These are phyloP conservation scores for Chamaecrista fasciculata DNA, from an alignment of 306 rosid genomes.

Conservation along the genomic window DNA sequence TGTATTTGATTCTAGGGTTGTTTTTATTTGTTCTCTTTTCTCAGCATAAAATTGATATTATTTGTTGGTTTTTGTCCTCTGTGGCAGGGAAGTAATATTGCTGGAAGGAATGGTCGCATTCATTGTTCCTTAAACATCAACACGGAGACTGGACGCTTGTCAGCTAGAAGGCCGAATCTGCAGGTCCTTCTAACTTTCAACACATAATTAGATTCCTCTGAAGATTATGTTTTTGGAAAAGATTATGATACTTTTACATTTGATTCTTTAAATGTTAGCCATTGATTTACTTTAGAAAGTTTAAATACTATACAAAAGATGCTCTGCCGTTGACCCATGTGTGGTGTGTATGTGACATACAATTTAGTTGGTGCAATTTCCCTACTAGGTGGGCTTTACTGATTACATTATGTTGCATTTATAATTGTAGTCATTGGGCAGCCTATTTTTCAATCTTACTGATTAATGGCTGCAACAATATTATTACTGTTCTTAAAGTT, in stretches of 20 bases:
- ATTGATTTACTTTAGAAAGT: conserved; percentile 12
- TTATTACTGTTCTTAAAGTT: neutral
- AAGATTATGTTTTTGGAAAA: neutral
- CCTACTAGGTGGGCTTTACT: conserved; percentile 9
- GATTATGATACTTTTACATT: conserved; percentile 20
- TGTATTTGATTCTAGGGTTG: neutral
- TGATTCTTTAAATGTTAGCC: neutral
- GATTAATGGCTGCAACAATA: neutral
- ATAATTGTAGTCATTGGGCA: neutral
- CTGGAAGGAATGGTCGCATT: conserved; percentile 75
- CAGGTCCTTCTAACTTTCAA: conserved; percentile 57
- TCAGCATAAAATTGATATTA: neutral
- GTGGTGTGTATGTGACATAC: neutral
- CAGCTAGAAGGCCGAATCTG: conserved; percentile 94
- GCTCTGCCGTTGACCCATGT: conserved; percentile 5
- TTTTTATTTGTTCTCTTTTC: neutral
- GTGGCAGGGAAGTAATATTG: conserved; percentile 76
- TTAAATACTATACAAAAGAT: neutral
- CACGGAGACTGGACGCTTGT: conserved; percentile 91
- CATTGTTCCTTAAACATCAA: conserved; percentile 93
- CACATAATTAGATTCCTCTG: conserved; percentile 2
- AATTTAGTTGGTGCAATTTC: neutral
- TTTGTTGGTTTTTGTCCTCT: conserved; percentile 26
- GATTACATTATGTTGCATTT: neutral
- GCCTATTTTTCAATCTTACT: neutral